Conservation (phyloP, 116 monocot species). For the Trichopus zeylanicus region DNA sequence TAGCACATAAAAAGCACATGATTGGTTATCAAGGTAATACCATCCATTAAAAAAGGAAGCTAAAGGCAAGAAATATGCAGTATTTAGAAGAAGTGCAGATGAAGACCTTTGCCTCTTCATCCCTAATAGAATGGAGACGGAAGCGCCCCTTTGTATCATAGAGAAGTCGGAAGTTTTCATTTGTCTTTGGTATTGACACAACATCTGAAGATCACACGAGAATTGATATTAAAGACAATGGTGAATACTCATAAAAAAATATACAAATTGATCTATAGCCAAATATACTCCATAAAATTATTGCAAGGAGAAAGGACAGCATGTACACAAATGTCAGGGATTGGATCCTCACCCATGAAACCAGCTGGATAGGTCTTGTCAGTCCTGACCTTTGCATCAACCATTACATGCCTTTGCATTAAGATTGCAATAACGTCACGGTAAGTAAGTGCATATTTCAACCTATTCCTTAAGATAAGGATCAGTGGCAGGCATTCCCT, state of each 20-base stretch:
- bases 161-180: conserved; percentile 64
- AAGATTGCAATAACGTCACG: conserved; percentile 62
- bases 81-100: not conserved
- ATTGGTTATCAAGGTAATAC: too few species aligned
- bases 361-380: conserved; percentile 79
- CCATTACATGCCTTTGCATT: conserved; percentile 73
- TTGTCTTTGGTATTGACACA: conserved; percentile 64
- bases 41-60: not conserved
- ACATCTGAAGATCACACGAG: conserved; percentile 35
- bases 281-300: too few species aligned
- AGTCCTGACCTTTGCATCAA: conserved; percentile 65
- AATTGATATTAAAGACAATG: too few species aligned
- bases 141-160: conserved; percentile 75
- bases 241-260: not conserved
- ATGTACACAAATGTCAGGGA: not conserved
- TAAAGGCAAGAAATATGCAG: not conserved
- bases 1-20: too few species aligned
- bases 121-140: conserved; percentile 52
- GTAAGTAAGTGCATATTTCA: conserved; percentile 67
- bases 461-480: conserved; percentile 65
- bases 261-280: too few species aligned
- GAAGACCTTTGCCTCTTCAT: conserved; percentile 57
- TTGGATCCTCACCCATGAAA: conserved; percentile 70
- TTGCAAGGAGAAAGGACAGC: not conserved
- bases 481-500: conserved; percentile 69